phyloP scores from a whole-genome alignment of 345 rosid species.

The Populus deltoides region DNA sequence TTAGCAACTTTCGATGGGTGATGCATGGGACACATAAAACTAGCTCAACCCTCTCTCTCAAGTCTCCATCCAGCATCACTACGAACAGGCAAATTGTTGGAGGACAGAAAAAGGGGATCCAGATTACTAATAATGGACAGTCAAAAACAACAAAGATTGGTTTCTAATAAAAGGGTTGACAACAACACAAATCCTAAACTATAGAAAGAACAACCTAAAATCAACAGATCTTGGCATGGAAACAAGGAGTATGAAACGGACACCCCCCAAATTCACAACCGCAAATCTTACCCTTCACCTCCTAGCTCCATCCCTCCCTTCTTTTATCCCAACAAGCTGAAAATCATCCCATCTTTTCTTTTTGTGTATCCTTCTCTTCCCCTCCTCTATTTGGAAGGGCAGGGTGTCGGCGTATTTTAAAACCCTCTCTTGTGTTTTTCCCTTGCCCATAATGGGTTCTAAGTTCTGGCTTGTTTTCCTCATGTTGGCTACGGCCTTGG shows the following conservation, averaged over 20 bases:
- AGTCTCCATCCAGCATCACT: too few species aligned
- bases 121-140: too few species aligned
- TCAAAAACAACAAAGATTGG: too few species aligned
- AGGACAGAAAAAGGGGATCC: too few species aligned
- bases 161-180: too few species aligned
- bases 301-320: too few species aligned
- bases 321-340: too few species aligned
- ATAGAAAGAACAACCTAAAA: neutral
- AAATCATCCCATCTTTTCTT: conserved; percentile 9
- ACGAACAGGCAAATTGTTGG: too few species aligned
- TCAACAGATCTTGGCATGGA: neutral
- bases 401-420: neutral
- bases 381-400: conserved; percentile 36
- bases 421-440: neutral
- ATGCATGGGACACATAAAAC: too few species aligned
- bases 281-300: conserved; percentile 15
- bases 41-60: too few species aligned
- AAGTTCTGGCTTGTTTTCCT: conserved; percentile 35
- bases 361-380: conserved; percentile 30
- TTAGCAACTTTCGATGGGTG: too few species aligned
- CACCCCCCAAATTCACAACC: conserved; percentile 23
- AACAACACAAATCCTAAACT: too few species aligned
- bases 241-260: conserved; percentile 15
- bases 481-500: conserved; percentile 29
- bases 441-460: conserved; percentile 31